Evolutionary conservation across 768 basidiomycete species (phyloP).

Genomic region (Termitomyces sp.): DNA sequence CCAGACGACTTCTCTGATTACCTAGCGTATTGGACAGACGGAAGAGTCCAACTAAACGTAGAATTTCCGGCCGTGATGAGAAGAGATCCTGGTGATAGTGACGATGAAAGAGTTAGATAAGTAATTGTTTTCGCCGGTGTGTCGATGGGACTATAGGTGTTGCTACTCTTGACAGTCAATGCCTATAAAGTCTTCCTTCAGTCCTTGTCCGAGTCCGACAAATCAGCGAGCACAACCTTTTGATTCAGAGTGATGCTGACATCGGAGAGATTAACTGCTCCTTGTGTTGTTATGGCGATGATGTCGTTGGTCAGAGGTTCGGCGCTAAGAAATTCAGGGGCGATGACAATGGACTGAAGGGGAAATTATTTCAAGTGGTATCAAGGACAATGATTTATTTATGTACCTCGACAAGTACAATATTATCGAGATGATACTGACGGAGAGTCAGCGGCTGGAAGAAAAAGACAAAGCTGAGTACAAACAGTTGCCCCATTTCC

Average conservation of each 20-base stretch:
- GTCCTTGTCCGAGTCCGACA: background rate
- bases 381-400: slow-evolving; percentile 6
- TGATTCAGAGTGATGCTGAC: slow-evolving; percentile 33
- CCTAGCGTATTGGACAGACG: slow-evolving; percentile 37
- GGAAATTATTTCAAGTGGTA: background rate
- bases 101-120: slow-evolving; percentile 36
- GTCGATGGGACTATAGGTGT: slow-evolving; percentile 36
- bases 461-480: background rate
- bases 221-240: slow-evolving; percentile 20
- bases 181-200: slow-evolving; percentile 16
- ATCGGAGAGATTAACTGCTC: slow-evolving; percentile 36
- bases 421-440: slow-evolving; percentile 46
- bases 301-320: slow-evolving; percentile 43
- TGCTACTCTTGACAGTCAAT: slow-evolving; percentile 27
- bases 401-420: slow-evolving; percentile 36
- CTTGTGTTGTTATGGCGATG: slow-evolving; percentile 43
- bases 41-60: slow-evolving; percentile 36
- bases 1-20: slow-evolving; percentile 10
- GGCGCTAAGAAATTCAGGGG: slow-evolving; percentile 44
- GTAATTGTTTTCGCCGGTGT: slow-evolving; percentile 42
- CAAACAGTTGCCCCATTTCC: slow-evolving; percentile 38
- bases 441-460: background rate
- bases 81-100: slow-evolving; percentile 36
- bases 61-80: slow-evolving; percentile 33
- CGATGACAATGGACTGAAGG: slow-evolving; percentile 34